Base-by-base conservation (phyloP, 495 filamentous ascomycete species). In the Neurospora cerealis region DNA sequence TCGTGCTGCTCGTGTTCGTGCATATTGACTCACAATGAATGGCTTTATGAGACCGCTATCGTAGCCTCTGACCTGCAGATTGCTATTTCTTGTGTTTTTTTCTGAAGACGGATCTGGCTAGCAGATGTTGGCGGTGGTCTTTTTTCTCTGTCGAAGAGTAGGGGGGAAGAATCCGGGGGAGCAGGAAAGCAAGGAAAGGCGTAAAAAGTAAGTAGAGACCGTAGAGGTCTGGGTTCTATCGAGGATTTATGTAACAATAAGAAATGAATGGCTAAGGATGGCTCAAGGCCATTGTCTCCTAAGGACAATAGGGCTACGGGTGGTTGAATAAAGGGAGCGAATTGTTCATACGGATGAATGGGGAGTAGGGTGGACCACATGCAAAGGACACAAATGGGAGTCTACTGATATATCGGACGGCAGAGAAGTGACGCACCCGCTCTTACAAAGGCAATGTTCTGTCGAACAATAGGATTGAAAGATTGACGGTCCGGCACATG, bases 391-490 rank as follows among this genome's bases (percentile, higher is more conserved):
- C 74, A 75, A 75, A 71, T 46, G 66, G 74, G 71, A 40, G 41
- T 39, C 73, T 34, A 42, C 39, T 62, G 54, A 62, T 62, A 62
- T 62, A 62, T 62, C 54, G 54, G 54, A 62, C 54, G 54, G 54
- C 54, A 62, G 54, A 62, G 54, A 19, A 62, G 54, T 32, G 54
- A 62, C 54, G 15, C 54, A 62, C 54, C 28, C 13, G 28, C 28
- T 62, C 24, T 34, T 62, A 62, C 54, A 62, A 62, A 62, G 54
- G 13, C 28, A 62, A 62, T 34, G 28, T 62, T 62, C 15, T 28
- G 54, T 17, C 15, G 54, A 62, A 75, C 73, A 74, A 75, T 73
- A 71, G 44, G 72, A 71, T 69, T 69, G 36, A 75, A 73, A 73
- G 71, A 44, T 11, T 24, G 40, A 40, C 37, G 72, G 54, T 28